Percentiles rank a stretch among this genome's conserved stretches.
These are phyloP conservation scores for Vitis cinerea DNA, from an alignment of 164 flowering plant species.

Conservation along the genomic window DNA sequence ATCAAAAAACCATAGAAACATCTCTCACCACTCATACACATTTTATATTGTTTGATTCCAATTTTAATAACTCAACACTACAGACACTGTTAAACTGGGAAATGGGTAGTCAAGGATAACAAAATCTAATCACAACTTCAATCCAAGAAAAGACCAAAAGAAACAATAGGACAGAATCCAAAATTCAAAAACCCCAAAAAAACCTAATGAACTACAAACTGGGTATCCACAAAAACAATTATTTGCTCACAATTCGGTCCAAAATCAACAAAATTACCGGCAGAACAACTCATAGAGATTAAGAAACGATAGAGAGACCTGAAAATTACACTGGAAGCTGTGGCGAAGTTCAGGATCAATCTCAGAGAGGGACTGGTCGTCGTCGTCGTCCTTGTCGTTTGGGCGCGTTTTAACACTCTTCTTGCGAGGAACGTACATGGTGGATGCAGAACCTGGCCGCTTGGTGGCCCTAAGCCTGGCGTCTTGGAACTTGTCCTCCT, in stretches of 20 bases:
- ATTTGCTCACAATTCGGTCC: not conserved
- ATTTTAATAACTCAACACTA: no score
- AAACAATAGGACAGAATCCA: no score
- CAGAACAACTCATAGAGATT: not conserved
- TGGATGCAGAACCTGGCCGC: conserved; percentile 62
- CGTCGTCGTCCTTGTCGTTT: conserved; percentile 17
- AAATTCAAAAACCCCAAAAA: no score
- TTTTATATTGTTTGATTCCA: no score
- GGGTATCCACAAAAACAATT: no score
- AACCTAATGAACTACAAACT: no score
- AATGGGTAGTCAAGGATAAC: no score
- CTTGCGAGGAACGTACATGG: conserved; percentile 85
- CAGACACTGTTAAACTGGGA: no score
- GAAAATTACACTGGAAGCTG: conserved; percentile 86
- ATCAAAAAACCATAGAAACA: no score
- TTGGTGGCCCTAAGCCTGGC: conserved; percentile 74
- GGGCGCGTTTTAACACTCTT: conserved; percentile 24
- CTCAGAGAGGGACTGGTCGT: conserved; percentile 47
- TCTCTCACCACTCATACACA: no score
- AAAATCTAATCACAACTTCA: no score
- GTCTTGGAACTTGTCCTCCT: conserved; percentile 55
- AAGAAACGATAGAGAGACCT: conserved; percentile 37
- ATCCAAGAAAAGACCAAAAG: no score
- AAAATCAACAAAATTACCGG: not conserved
- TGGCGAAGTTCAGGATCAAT: conserved; percentile 88